A percentile compares a stretch with the other conserved stretches of the same genome.
These are phyloP conservation scores for Singerocomus inundabilis DNA, from an alignment of 1,284 basidiomycete genomes.

Conservation along the genomic window DNA sequence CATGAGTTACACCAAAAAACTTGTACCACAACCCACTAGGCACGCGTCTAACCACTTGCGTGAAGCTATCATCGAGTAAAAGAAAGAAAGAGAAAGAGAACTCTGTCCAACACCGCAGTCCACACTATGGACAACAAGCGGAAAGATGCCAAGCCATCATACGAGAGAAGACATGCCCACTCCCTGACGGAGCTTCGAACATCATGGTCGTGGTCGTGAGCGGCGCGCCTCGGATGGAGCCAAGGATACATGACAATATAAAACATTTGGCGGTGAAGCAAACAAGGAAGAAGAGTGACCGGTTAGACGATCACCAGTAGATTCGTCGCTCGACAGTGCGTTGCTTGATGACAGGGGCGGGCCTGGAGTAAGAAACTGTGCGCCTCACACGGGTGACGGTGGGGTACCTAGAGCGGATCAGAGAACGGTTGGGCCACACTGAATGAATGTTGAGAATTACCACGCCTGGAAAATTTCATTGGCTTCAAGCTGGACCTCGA, in stretches of 20 bases:
- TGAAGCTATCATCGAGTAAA: conserved; percentile 1
- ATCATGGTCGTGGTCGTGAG: conserved; percentile 7
- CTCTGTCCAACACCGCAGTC: conserved; percentile 19
- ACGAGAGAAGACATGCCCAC: conserved; percentile 16
- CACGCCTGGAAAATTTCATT: conserved; percentile 66
- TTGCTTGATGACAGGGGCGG: conserved; percentile 40
- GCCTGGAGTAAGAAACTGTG: conserved; percentile 57
- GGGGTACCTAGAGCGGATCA: conserved; percentile 51
- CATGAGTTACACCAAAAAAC: conserved; percentile 5
- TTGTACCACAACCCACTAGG: conserved; percentile 5
- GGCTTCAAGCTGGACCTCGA: conserved; percentile 75
- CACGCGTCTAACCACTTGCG: conserved; percentile 13
- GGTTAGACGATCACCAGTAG: conserved; percentile 52
- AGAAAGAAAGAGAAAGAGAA: conserved; percentile 1
- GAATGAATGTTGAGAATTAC: conserved; percentile 37
- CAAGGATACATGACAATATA: conserved; percentile 36
- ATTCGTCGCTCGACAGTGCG: conserved; percentile 65
- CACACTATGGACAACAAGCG: conserved; percentile 9
- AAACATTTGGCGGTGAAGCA: conserved; percentile 20
- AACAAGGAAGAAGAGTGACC: neutral
- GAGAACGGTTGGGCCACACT: conserved; percentile 2
- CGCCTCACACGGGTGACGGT: conserved; percentile 70
- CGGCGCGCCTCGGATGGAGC: neutral
- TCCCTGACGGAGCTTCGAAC: conserved; percentile 19
- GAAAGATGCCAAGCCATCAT: conserved; percentile 15